Percentiles rank a stretch among this genome's conserved stretches.
Evolutionary conservation across 305 asterid genomes (phyloP).

Genomic region (Salvia sclarea): DNA sequence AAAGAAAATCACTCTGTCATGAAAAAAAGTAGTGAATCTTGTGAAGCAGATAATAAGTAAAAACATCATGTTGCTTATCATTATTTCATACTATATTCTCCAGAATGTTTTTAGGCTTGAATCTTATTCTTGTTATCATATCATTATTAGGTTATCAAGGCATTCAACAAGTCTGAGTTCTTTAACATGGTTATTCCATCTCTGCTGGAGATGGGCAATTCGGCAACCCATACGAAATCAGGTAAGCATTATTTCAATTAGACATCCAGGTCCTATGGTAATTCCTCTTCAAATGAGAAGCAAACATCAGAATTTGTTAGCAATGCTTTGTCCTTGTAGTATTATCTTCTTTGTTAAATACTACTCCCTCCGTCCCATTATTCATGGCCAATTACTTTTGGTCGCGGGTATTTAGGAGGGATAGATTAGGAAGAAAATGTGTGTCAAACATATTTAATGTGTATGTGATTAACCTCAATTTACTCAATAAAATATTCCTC

Average conservation of each 20-base stretch:
- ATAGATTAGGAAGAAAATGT: too few species aligned
- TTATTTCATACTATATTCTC: conserved; percentile 3
- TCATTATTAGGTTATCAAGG: conserved; percentile 66
- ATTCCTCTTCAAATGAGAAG: conserved; percentile 13
- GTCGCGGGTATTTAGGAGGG: too few species aligned
- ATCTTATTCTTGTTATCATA: conserved; percentile 29
- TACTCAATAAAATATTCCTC: too few species aligned
- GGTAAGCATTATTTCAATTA: conserved; percentile 33
- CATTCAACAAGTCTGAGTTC: conserved; percentile 75
- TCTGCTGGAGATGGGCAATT: conserved; percentile 71
- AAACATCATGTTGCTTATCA: conserved; percentile 3
- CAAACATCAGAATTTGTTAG: conserved; percentile 7
- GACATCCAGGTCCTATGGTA: conserved; percentile 24
- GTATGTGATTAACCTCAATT: too few species aligned
- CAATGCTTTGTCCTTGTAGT: conserved; percentile 5
- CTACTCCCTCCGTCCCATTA: too few species aligned
- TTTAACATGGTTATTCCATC: conserved; percentile 67
- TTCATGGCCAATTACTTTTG: too few species aligned
- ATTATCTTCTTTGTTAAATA: conserved; percentile 23
- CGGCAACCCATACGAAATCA: conserved; percentile 41
- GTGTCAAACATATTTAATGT: too few species aligned
- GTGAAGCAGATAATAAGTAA: conserved; percentile 3
- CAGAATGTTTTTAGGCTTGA: conserved; percentile 32
- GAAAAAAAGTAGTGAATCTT: conserved; percentile 1
- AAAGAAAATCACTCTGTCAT: conserved; percentile 3